These are phyloP conservation scores for Alnus glutinosa DNA, from an alignment of 306 rosid genomes.

Conservation along the genomic window DNA sequence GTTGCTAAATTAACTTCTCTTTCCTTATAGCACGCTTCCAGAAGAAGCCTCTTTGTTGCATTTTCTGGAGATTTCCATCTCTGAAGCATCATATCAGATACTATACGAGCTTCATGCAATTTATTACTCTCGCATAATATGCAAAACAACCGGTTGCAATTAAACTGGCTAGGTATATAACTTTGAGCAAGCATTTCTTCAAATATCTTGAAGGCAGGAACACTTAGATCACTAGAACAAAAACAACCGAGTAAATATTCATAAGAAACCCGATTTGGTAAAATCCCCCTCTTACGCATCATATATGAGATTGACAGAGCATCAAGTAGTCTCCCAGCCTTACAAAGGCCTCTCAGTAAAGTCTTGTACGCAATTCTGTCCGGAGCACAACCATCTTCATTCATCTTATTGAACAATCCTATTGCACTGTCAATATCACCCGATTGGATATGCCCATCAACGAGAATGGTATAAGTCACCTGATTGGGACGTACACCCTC, in stretches of 20 bases:
- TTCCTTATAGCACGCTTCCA: neutral
- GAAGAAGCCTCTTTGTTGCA: constrained; percentile 8
- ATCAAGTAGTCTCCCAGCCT: constrained; percentile 33
- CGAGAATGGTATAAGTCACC: constrained; percentile 47
- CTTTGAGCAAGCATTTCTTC: constrained; percentile 33
- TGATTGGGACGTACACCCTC: constrained; percentile 48
- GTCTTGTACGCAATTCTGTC: constrained; percentile 41
- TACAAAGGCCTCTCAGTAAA: constrained; percentile 38
- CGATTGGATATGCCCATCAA: constrained; percentile 37
- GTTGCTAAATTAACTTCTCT: constrained; percentile 1
- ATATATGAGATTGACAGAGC: constrained; percentile 36
- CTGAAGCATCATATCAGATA: constrained; percentile 17
- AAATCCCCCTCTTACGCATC: constrained; percentile 38
- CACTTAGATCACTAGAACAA: constrained; percentile 18
- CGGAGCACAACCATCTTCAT: constrained; percentile 35
- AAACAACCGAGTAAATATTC: constrained; percentile 28
- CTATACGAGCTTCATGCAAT: constrained; percentile 14
- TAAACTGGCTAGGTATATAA: constrained; percentile 9
- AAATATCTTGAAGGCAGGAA: constrained; percentile 28
- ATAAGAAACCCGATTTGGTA: constrained; percentile 23
- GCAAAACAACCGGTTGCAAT: constrained; percentile 8
- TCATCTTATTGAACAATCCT: constrained; percentile 45
- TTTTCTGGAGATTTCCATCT: constrained; percentile 6
- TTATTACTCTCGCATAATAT: constrained; percentile 6
- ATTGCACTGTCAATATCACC: constrained; percentile 40